Conservation (phyloP, 1,139 yeast species). For the Nadsonia starkeyi-henricii region DNA sequence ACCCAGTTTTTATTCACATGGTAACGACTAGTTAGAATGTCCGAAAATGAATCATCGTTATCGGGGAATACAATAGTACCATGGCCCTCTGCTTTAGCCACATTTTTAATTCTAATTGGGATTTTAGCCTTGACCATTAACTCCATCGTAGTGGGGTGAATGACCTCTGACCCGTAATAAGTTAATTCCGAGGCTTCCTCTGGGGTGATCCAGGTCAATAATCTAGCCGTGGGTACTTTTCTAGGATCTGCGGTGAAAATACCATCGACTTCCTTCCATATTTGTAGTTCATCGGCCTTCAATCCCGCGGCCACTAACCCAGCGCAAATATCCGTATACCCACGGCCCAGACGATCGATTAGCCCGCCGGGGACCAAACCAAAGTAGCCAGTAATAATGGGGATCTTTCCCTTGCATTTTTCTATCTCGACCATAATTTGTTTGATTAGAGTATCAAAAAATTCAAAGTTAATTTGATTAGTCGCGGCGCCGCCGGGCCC, state of each 20-base stretch:
- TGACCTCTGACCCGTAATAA: slow-evolving; percentile 93
- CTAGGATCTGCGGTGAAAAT: slow-evolving; percentile 97
- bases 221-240: slow-evolving; percentile 80
- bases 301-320: slow-evolving; percentile 90
- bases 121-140: slow-evolving; percentile 92
- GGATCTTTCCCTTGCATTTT: slow-evolving; percentile 38
- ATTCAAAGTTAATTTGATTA: slow-evolving; percentile 36
- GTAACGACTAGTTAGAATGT: background rate
- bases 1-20: background rate
- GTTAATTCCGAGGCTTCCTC: slow-evolving; percentile 98
- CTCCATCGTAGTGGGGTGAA: slow-evolving; percentile 98
- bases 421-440: slow-evolving; percentile 44
- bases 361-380: slow-evolving; percentile 93
- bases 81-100: slow-evolving; percentile 75
- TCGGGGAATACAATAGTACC: slow-evolving; percentile 95
- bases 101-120: slow-evolving; percentile 93
- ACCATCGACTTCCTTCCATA: slow-evolving; percentile 98
- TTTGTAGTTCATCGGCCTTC: slow-evolving; percentile 84
- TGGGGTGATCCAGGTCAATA: slow-evolving; percentile 81
- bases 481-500: slow-evolving; percentile 3
- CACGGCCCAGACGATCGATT: slow-evolving; percentile 85
- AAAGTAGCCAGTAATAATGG: slow-evolving; percentile 90
- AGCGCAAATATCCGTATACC: slow-evolving; percentile 94
- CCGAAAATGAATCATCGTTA: slow-evolving; percentile 48
- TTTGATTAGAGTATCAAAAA: slow-evolving; percentile 50